Base-by-base conservation (phyloP, 345 rosid species). In the Gossypium ekmanianum region DNA sequence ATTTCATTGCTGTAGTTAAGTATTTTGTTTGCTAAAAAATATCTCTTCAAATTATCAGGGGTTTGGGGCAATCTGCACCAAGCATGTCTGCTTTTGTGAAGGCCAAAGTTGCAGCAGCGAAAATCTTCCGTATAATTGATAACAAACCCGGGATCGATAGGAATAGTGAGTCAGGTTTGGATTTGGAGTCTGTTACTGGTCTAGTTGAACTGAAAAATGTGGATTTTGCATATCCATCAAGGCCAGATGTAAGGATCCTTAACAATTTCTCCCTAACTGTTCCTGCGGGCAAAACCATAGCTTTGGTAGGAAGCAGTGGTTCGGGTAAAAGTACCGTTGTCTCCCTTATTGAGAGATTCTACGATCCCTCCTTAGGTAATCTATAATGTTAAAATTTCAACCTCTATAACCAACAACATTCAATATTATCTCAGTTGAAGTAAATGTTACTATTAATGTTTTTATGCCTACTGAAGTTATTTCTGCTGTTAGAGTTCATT, bases 301-400 rank as follows among this genome's bases (percentile, higher is more conserved):
- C 98, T 80, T 85, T 94, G 83, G 98, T 92, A 14, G 98, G 98
- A 58, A 94, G 97, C 84, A 94, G 98, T 27, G 98, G 98, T 78
- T 94, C 98, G 6, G 98, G 98, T 18, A 94, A 94, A 84, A 94
- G 98, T 84, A 94, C 98, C 0, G 95, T 92, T 22, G 98, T 94
- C 45, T 88, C 98, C 44, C 92, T 94, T 72, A 94, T 94, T 20
- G 98, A 94, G 81, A 83, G 98, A 83, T 94, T 94, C 81, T 94
- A 94, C 41, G 97, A 94, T 81, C 98, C 98, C 48, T 79, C 73
- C 73, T 85, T 95, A 85, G 98, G 98, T 94, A 80, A 79, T 74
- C 22, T 62, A 34, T 12, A 61, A 17, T 12, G 13, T 61, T 26
- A 4, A 61, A 61, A 8, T 61, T 65, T 62, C 69, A 41, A 34